These are phyloP conservation scores for Solanum sitiens DNA, from an alignment of 257 asterid species.

Conservation along the genomic window DNA sequence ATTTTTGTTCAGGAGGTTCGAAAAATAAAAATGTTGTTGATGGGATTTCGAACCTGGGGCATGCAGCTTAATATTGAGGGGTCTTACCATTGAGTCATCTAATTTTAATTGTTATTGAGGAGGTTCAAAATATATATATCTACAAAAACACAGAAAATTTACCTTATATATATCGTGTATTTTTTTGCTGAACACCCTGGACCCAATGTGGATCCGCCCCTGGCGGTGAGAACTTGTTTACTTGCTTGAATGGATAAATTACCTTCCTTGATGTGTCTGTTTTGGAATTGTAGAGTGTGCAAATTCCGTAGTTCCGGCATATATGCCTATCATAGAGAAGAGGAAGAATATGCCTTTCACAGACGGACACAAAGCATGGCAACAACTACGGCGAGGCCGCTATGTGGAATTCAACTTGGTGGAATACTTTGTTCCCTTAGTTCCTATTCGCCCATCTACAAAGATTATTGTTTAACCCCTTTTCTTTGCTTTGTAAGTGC, in stretches of 20 bases:
- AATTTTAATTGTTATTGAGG: no score
- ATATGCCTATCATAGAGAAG: conserved; percentile 69
- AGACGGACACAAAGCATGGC: conserved; percentile 73
- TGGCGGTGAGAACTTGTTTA: background rate
- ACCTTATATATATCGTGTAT: no score
- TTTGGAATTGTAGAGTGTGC: conserved; percentile 69
- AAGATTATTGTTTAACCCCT: background rate
- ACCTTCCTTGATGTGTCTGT: background rate
- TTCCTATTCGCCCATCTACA: background rate
- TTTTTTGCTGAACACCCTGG: no score
- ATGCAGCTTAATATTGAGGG: no score
- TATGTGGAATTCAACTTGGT: conserved; percentile 95
- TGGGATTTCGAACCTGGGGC: no score
- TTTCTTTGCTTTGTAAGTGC: background rate
- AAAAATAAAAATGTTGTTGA: no score
- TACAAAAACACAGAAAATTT: no score
- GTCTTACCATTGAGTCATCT: no score
- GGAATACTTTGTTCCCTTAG: background rate
- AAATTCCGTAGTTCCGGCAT: conserved; percentile 80
- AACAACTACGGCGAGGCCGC: conserved; percentile 89
- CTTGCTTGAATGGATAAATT: background rate
- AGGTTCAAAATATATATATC: no score
- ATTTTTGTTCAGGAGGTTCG: no score
- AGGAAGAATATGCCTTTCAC: conserved; percentile 72
- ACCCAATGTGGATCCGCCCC: no score